These are phyloP conservation scores for Isatis tinctoria DNA, from an alignment of 345 rosid species.

Conservation along the genomic window DNA sequence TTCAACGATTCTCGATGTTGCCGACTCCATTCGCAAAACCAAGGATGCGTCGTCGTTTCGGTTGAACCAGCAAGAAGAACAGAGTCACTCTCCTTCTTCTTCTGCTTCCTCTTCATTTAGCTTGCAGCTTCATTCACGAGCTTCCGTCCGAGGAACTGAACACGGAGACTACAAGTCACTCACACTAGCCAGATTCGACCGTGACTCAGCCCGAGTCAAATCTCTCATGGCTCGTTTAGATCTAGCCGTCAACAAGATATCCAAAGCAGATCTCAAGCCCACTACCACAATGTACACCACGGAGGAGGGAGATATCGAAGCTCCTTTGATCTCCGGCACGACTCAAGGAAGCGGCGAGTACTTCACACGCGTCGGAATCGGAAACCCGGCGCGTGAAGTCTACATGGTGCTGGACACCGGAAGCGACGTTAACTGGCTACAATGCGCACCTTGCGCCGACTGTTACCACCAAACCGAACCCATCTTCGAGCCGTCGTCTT, in stretches of 20 bases:
- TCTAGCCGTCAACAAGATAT: constrained; percentile 42
- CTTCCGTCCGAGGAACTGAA: constrained; percentile 32
- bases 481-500: constrained; percentile 65
- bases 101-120: constrained; percentile 22
- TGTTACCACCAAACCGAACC: constrained; percentile 92
- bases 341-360: constrained; percentile 97
- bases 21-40: constrained; percentile 38
- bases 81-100: not conserved
- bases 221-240: constrained; percentile 50
- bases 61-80: constrained; percentile 26
- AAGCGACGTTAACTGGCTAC: constrained; percentile 90
- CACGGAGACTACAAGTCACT: constrained; percentile 62
- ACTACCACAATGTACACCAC: constrained; percentile 11
- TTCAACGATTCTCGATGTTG: constrained; percentile 39
- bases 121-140: constrained; percentile 52
- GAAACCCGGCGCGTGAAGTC: constrained; percentile 62
- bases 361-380: constrained; percentile 78
- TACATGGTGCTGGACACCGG: constrained; percentile 87
- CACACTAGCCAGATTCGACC: constrained; percentile 53
- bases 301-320: constrained; percentile 30
- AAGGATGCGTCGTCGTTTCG: constrained; percentile 24
- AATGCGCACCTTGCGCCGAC: constrained; percentile 81
- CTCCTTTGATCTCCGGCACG: constrained; percentile 68
- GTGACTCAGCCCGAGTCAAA: constrained; percentile 67
- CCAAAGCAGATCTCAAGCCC: constrained; percentile 52